These are phyloP conservation scores for Pseudonitzschia multistriata DNA, from an alignment of 108 stramenopile genomes.

Conservation along the genomic window DNA sequence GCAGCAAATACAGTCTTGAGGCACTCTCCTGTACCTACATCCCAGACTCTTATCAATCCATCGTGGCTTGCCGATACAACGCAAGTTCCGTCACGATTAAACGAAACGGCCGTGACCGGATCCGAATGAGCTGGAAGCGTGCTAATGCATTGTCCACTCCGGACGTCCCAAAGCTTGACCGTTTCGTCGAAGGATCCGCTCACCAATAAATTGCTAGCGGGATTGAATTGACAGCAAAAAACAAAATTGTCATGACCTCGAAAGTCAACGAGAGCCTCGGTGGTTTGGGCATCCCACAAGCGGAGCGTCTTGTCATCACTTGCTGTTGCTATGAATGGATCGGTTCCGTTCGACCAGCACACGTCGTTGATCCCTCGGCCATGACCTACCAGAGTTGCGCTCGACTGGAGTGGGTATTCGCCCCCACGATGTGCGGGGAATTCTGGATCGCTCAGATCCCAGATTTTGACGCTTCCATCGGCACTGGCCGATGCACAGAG, in stretches of 20 bases:
- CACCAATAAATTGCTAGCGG: conserved; percentile 70
- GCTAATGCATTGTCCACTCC: conserved; percentile 85
- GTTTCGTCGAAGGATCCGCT: conserved; percentile 92
- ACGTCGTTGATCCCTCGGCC: conserved; percentile 85
- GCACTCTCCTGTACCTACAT: conserved; percentile 92
- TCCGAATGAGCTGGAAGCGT: conserved; percentile 94
- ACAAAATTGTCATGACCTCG: conserved; percentile 91
- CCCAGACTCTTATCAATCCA: conserved; percentile 94
- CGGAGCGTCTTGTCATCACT: conserved; percentile 90
- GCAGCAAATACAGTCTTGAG: conserved; percentile 93
- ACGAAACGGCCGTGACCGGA: conserved; percentile 91
- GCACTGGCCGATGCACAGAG: conserved; percentile 74
- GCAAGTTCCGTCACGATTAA: conserved; percentile 87
- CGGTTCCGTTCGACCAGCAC: conserved; percentile 61
- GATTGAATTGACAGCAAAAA: conserved; percentile 84
- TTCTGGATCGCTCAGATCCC: conserved; percentile 48
- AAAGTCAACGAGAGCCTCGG: conserved; percentile 83
- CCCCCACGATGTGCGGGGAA: conserved; percentile 3
- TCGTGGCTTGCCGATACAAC: conserved; percentile 85
- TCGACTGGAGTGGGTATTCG: conserved; percentile 29
- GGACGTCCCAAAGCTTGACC: conserved; percentile 94
- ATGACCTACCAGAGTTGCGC: conserved; percentile 59
- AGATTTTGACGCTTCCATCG: conserved; percentile 75
- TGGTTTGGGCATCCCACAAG: conserved; percentile 83
- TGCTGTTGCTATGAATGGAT: conserved; percentile 82